Evolutionary conservation across 768 basidiomycete genomes (phyloP), one percentile per base, ranked within the genome.

Genomic region (Russula virescens): DNA sequence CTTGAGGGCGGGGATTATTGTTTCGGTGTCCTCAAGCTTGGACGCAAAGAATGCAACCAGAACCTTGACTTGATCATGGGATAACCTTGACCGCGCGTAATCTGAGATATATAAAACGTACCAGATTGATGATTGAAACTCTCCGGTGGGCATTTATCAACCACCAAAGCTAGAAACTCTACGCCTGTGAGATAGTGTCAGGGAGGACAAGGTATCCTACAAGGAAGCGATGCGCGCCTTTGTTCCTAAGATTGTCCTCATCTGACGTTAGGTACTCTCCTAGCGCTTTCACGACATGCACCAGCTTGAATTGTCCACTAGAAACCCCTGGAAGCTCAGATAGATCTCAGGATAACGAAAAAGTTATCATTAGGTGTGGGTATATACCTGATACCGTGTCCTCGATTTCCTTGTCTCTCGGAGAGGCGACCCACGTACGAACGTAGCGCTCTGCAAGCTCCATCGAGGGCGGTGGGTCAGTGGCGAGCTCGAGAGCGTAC

Each of bases 261-360:
- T 94, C 91, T 2, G 91, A 86, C 0, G 91, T 95, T 16, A 99
- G 77, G 69, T 89, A 94, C 67, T 91, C 88, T 46, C 92, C 92
- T 0, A 97, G 81, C 26, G 86, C 85, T 71, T 91, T 94, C 40
- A 98, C 91, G 23, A 98, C 75, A 64, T 87, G 81, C 5, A 94
- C 76, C 16, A 97, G 76, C 21, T 85, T 81, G 10, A 82, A 73
- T 23, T 78, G 73, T 21, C 84, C 85, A 63, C 77, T 76, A 16
- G 83, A 81, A 58, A 86, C 75, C 53, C 76, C 85, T 86, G 66
- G 48, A 51, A 50, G 58, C 53, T 51, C 49, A 51, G 52, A 67
- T 3, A 45, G 58, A 47, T 56, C 57, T 61, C n/a, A 58, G 58
- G 54, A 60, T 56, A 51, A 51, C 13, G 51, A 8, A 11, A 34